Percentiles rank a stretch among this genome's conserved stretches.
Evolutionary conservation across 805 yeast genomes (phyloP).

Genomic region (Candida pseudoglaebosa): DNA sequence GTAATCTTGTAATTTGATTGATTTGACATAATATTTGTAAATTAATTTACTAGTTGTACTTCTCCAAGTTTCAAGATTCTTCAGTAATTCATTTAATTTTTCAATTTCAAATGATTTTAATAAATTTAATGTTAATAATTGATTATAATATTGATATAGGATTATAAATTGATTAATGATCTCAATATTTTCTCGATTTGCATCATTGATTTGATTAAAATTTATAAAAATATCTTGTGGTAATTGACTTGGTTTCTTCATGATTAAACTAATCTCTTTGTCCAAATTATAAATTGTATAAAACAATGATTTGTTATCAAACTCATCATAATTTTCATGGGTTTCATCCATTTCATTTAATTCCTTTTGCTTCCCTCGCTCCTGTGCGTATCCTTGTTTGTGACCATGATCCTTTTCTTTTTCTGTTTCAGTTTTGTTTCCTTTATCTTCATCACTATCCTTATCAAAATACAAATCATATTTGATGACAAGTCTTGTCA

Average conservation of each 20-base stretch:
- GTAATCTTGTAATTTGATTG: conserved; percentile 27
- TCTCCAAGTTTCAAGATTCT: conserved; percentile 36
- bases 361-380: no score
- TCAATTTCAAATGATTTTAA: not conserved
- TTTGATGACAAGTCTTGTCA: conserved; percentile 23
- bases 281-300: conserved; percentile 39
- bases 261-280: conserved; percentile 32
- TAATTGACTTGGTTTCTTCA: conserved; percentile 32
- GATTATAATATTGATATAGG: conserved; percentile 18
- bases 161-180: conserved; percentile 19
- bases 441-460: not conserved
- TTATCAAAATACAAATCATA: conserved; percentile 19
- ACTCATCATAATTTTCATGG: no score
- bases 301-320: no score
- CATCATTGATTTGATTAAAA: conserved; percentile 17
- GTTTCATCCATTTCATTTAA: no score
- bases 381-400: no score
- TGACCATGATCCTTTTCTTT: no score
- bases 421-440: no score
- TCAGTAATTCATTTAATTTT: conserved; percentile 19
- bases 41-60: conserved; percentile 23
- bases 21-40: conserved; percentile 23
- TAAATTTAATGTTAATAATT: conserved; percentile 15
- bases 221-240: conserved; percentile 22
- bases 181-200: conserved; percentile 22